Conservation (phyloP, 805 yeast species). For the Citeromyces matritensis region DNA sequence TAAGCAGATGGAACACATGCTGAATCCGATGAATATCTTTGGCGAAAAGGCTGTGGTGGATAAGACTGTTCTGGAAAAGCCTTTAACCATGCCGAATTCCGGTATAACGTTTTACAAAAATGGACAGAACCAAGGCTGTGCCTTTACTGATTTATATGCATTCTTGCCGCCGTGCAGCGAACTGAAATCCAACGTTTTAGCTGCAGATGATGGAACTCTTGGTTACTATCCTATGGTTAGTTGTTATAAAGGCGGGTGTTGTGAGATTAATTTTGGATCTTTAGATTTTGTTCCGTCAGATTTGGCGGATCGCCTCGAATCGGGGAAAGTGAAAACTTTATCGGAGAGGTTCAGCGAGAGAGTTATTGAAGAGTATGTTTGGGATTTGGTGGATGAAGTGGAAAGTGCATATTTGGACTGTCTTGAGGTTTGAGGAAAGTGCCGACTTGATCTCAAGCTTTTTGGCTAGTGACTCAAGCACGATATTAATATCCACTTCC, state of each 20-base stretch:
- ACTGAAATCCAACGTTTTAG: conserved; percentile 19
- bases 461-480: too few species aligned
- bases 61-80: conserved; percentile 21
- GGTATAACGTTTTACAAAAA: conserved; percentile 60
- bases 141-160: conserved; percentile 54
- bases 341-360: conserved; percentile 48
- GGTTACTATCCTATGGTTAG: conserved; percentile 92
- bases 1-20: conserved; percentile 55
- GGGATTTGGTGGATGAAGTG: conserved; percentile 78
- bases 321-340: conserved; percentile 28
- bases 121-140: conserved; percentile 51
- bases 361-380: conserved; percentile 66
- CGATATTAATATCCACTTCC: too few species aligned
- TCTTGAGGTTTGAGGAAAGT: conserved; percentile 15
- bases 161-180: conserved; percentile 72
- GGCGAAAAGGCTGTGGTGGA: conserved; percentile 55
- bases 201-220: conserved; percentile 64
- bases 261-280: conserved; percentile 55
- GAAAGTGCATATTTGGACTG: conserved; percentile 43
- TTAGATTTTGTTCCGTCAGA: conserved; percentile 26
- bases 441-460: too few species aligned
- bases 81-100: conserved; percentile 40
- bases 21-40: conserved; percentile 57
- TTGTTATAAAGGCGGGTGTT: conserved; percentile 67
- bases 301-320: conserved; percentile 9